Evolutionary conservation across 805 yeast species (phyloP).

Genomic region (Lipomyces starkeyi): DNA sequence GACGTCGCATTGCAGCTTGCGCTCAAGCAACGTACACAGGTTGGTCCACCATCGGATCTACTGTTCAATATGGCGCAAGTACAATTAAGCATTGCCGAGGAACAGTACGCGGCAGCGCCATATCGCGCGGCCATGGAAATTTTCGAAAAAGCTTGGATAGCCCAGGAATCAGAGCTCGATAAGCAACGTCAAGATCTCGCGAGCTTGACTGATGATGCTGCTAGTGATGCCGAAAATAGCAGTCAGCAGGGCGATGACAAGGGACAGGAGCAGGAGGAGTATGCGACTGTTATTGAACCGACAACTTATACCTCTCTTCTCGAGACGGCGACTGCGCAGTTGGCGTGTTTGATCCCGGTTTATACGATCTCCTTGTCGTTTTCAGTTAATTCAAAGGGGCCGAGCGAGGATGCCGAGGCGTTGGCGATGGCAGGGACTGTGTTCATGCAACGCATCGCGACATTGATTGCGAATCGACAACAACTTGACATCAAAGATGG

Average conservation of each 20-base stretch:
- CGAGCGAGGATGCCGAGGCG: constrained; percentile 11
- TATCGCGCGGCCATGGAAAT: constrained; percentile 26
- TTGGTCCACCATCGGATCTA: constrained; percentile 29
- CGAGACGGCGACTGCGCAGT: constrained; percentile 35
- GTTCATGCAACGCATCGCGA: constrained; percentile 29
- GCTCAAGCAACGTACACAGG: constrained; percentile 7
- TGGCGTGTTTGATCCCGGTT: constrained; percentile 35
- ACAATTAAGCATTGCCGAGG: constrained; percentile 34
- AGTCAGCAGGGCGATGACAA: constrained; percentile 10
- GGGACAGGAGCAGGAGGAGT: constrained; percentile 17
- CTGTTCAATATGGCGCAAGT: constrained; percentile 37
- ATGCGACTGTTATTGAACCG: constrained; percentile 36
- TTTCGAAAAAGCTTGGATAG: constrained; percentile 31
- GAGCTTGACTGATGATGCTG: background rate
- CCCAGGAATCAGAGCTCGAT: constrained; percentile 27
- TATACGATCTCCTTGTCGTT: constrained; percentile 27
- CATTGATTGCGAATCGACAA: constrained; percentile 21
- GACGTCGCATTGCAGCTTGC: constrained; percentile 21
- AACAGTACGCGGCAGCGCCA: constrained; percentile 24
- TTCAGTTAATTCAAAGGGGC: constrained; percentile 8
- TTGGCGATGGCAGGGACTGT: constrained; percentile 22
- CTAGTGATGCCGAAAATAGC: background rate
- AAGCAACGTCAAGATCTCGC: constrained; percentile 14
- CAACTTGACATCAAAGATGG: constrained; percentile 13
- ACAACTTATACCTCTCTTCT: constrained; percentile 33